These are phyloP conservation scores for Eremochloa ophiuroides DNA, from an alignment of 176 grass and related monocot species.

Conservation along the genomic window DNA sequence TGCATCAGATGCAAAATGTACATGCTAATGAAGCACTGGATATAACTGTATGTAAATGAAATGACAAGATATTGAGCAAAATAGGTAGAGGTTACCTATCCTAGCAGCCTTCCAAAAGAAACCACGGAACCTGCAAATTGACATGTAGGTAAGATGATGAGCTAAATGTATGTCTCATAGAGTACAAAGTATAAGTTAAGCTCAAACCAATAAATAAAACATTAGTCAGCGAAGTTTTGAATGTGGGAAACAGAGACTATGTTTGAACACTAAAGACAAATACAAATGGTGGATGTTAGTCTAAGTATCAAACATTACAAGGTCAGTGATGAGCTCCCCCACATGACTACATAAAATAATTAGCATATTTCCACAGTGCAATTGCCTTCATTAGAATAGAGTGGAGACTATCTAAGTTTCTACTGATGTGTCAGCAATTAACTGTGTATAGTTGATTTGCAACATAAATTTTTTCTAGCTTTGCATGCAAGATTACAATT, in stretches of 20 bases:
- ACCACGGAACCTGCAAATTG: constrained; percentile 50
- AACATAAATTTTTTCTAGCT: background rate
- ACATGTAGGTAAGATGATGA: constrained; percentile 9
- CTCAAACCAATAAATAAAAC: background rate
- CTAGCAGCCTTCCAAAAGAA: constrained; percentile 80
- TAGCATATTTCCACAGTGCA: background rate
- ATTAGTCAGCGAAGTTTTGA: background rate
- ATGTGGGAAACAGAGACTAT: background rate
- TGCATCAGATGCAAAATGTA: background rate
- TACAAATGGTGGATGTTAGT: background rate
- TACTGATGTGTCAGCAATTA: background rate
- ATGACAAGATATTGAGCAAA: background rate
- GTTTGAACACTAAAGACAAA: background rate
- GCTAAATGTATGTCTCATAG: background rate
- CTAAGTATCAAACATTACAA: background rate
- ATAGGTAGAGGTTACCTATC: constrained; percentile 40
- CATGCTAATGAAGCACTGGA: background rate
- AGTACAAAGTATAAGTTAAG: background rate
- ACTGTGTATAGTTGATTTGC: background rate
- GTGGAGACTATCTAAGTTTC: background rate
- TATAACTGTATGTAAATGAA: background rate
- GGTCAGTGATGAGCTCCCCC: background rate
- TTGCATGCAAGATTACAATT: background rate
- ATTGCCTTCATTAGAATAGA: background rate
- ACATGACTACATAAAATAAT: background rate